Percentiles rank a stretch among this genome's conserved stretches.
Evolutionary conservation across 257 asterid species (phyloP).

Genomic region (Nicotiana knightiana): DNA sequence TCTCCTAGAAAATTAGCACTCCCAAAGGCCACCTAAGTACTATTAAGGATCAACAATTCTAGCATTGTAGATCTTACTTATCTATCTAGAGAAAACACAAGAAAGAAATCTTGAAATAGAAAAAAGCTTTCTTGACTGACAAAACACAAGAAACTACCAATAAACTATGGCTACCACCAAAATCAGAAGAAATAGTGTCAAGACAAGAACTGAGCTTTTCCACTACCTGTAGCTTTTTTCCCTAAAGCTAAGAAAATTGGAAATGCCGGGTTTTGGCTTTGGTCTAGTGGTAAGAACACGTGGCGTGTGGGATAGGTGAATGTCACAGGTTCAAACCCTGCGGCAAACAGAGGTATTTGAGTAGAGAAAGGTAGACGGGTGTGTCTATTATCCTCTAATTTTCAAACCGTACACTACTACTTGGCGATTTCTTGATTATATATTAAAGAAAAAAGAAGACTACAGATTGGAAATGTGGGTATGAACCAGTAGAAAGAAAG

Average conservation of each 20-base stretch:
- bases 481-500: constrained; percentile 8
- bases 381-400: neutral
- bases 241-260: neutral
- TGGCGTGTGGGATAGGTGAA: neutral
- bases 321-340: too few relatives aligned
- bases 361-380: too few relatives aligned
- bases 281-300: neutral
- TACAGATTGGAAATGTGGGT: constrained; percentile 2
- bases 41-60: neutral
- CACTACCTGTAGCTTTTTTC: neutral
- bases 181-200: neutral
- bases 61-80: neutral
- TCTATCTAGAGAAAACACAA: neutral
- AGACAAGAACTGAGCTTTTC: neutral
- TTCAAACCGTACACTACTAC: neutral
- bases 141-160: neutral
- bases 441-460: neutral
- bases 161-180: neutral
- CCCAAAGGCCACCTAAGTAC: neutral
- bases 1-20: neutral
- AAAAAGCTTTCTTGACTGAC: neutral
- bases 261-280: neutral
- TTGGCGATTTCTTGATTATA: neutral
- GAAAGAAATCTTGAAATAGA: neutral
- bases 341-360: too few relatives aligned